Evolutionary conservation across 2,329 filamentous ascomycete genomes (phyloP).

Genomic region (Colletotrichum spaethianum): DNA sequence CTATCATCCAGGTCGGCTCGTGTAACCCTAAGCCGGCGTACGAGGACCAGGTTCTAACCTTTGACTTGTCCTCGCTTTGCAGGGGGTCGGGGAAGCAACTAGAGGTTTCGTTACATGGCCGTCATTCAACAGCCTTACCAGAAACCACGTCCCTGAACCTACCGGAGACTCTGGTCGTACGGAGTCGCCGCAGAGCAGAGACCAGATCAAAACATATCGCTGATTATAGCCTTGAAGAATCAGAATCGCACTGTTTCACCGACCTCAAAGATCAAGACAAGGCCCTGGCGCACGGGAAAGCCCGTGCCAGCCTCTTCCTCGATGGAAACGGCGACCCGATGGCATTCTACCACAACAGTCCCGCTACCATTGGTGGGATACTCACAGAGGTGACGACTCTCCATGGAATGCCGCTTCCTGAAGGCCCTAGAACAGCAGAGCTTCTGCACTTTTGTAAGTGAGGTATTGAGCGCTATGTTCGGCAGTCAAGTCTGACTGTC

Average conservation of each 20-base stretch:
- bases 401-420: slow-evolving; percentile 50
- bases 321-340: slow-evolving; percentile 43
- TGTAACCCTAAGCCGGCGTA: slow-evolving; percentile 21
- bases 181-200: background rate
- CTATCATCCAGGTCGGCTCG: slow-evolving; percentile 28
- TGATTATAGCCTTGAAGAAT: background rate
- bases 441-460: slow-evolving; percentile 48
- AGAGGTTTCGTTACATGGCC: background rate
- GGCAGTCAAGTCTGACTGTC: background rate
- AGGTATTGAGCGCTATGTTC: background rate
- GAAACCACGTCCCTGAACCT: background rate
- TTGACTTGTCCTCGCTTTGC: slow-evolving; percentile 29
- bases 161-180: background rate
- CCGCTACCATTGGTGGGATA: slow-evolving; percentile 42
- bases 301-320: slow-evolving; percentile 36
- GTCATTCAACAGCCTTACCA: background rate
- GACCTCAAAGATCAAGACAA: background rate
- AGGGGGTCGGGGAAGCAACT: slow-evolving; percentile 14
- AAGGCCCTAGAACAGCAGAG: slow-evolving; percentile 44
- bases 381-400: slow-evolving; percentile 52
- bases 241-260: background rate
- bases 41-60: slow-evolving; percentile 36
- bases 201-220: background rate
- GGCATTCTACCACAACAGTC: slow-evolving; percentile 42
- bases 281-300: background rate